Conservation (phyloP, 345 rosid species). For the Salix caprea region DNA sequence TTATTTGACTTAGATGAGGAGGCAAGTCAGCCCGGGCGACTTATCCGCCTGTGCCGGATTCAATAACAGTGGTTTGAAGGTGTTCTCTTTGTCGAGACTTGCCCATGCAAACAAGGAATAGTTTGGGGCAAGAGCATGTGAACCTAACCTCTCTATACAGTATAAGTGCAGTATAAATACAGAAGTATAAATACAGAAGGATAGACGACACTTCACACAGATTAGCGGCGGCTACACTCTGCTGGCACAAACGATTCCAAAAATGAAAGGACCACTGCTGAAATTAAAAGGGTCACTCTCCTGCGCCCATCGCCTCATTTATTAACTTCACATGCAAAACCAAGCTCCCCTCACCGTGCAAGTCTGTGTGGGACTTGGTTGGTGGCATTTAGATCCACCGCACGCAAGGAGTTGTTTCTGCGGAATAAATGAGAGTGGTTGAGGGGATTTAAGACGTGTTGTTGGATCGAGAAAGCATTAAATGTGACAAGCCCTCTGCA, state of each 20-base stretch:
- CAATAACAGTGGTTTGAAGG: no score
- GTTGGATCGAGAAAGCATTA: slow-evolving; percentile 2
- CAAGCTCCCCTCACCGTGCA: neutral
- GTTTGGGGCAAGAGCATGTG: neutral
- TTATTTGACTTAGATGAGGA: no score
- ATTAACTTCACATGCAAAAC: slow-evolving; percentile 28
- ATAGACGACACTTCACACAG: neutral
- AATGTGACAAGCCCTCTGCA: slow-evolving; percentile 12
- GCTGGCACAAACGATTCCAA: neutral
- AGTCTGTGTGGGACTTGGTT: neutral
- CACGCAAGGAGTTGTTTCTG: neutral
- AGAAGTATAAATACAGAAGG: neutral
- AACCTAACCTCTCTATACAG: neutral
- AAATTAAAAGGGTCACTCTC: neutral
- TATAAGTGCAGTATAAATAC: no score
- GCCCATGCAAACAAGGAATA: neutral
- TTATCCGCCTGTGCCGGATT: no score
- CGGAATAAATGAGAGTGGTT: slow-evolving; percentile 6
- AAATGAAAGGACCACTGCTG: slow-evolving; percentile 16
- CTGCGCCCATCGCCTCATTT: slow-evolving; percentile 16
- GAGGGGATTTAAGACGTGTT: slow-evolving; percentile 6
- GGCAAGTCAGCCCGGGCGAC: no score
- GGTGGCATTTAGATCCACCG: slow-evolving; percentile 13
- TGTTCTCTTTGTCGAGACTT: no score
- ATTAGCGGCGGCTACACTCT: neutral